Base-by-base conservation (phyloP, 768 basidiomycete genomes). In the Suillus plorans region DNA sequence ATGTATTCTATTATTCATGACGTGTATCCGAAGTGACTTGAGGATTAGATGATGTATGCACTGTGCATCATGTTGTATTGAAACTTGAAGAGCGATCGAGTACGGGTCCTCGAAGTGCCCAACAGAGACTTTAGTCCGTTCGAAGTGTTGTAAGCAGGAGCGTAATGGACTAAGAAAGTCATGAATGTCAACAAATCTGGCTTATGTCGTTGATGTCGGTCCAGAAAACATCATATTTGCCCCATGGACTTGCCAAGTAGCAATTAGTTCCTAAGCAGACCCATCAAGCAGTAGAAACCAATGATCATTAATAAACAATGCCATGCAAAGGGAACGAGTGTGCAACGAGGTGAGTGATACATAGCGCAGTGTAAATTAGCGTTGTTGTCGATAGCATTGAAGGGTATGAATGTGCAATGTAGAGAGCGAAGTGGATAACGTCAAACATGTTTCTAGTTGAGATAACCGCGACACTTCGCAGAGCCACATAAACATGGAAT, bases 401-500 rank as follows among this genome's bases (percentile, higher is more conserved):
- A 37, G n/a, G 61, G 57, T 44, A 58, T 53, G 61, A 60, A 45
- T 58, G 61, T 66, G 64, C 52, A 66, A 57, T 39, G 57, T 22
- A 53, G 42, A 64, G 61, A 68, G 47, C 63, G 47, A 41, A 63
- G 55, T 62, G 52, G 31, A 53, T 36, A 45, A 62, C n/a, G 13
- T 61, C 20, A 41, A 47, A 64, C 44, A 65, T 72, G 4, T 53
- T 53, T 85, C 86, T 91, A 98, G 81, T 97, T 97, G 82, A 97
- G 91, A 82, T 87, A 97, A 67, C 95, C 95, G 73, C 96, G 91
- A 80, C 96, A 98, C 79, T 91, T 92, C 69, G 84, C 81, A 71
- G 94, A 91, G 71, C 96, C 90, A 72, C 94, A 97, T 34, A 95
- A 82, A 81, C 94, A 95, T 63, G 91, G 91, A 71, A 96, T 95